Evolutionary conservation across 768 basidiomycete genomes (phyloP), one percentile per base, ranked within the genome.

Genomic region (Antrodiella citrinella): DNA sequence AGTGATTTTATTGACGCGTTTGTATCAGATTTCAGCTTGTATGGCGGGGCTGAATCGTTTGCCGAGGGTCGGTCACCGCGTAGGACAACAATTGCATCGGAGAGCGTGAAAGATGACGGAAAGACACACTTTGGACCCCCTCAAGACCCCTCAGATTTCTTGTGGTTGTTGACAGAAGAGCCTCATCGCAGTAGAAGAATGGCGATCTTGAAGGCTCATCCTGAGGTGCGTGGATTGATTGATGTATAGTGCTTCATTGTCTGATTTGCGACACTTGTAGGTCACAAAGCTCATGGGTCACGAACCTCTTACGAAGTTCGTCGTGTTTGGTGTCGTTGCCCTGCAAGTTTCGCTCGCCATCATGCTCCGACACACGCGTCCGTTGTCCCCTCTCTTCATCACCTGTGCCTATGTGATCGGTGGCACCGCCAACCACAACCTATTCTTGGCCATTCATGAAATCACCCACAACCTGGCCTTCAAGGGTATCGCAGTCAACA

Each of bases 381-480:
- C 90, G 0, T 65, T 83, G 45, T 91, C 89, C 2, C 77, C 74
- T 19, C 59, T 72, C 44, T 97, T 96, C 68, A 61, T 97, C 50
- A 55, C 84, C 51, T 72, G 73, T 11, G 91, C 95, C 1, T 98
- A 97, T 63, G 73, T 69, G 12, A 76, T 98, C 45, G 96, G 96
- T 1, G 96, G 92, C 2, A 97, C 95, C 0, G 86, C 87, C 5
- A 99, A 98, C 68, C 96, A 99, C 65, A 99, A 98, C 65, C 76
- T 95, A 35, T 99, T 99, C 69, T 80, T 99, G 44, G 92, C 96
- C 40, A 96, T 99, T 48, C 96, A 99, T 63, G 96, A 99, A 63
- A 96, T 99, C 54, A 96, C 94, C 2, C 96, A 99, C 66, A 98
- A 97, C 64, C 77, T 99, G 22, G 96, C 92, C 1, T 98, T 97